Conservation (phyloP, 1,284 basidiomycete genomes). For the Sanguinoderma infundibulare region DNA sequence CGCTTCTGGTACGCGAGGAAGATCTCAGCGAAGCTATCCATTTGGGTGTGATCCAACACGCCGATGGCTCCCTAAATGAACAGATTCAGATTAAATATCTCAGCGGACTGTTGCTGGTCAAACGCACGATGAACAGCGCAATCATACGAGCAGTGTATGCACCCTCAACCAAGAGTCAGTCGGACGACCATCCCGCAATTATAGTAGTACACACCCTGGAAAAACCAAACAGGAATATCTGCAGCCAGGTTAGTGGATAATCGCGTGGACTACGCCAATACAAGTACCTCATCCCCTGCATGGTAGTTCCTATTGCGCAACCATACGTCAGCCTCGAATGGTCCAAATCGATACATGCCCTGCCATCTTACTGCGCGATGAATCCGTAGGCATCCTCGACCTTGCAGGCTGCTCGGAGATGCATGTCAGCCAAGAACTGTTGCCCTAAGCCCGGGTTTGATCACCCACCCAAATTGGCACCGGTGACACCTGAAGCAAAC, state of each 20-base stretch:
- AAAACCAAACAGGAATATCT: conserved; percentile 80
- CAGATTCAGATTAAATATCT: not conserved
- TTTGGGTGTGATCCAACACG: conserved; percentile 64
- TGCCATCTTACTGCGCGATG: conserved; percentile 65
- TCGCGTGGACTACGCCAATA: not conserved
- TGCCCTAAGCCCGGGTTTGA: conserved; percentile 7
- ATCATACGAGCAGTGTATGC: conserved; percentile 77
- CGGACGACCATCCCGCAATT: not conserved
- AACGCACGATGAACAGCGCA: conserved; percentile 64
- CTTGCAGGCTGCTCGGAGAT: conserved; percentile 52
- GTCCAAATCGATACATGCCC: not conserved
- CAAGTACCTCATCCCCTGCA: conserved; percentile 67
- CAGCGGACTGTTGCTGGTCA: not conserved
- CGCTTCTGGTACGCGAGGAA: conserved; percentile 65
- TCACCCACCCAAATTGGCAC: conserved; percentile 55
- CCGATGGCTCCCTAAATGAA: conserved; percentile 48
- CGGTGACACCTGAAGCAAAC: conserved; percentile 53
- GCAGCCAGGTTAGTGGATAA: not conserved
- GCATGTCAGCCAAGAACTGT: not conserved
- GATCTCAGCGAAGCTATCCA: conserved; percentile 70
- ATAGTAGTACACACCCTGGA: conserved; percentile 51
- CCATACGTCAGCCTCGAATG: not conserved
- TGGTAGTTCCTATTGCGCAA: conserved; percentile 57
- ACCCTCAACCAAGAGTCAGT: conserved; percentile 44
- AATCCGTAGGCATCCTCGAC: conserved; percentile 78